phyloP scores from a whole-genome alignment of 768 basidiomycete genomes.

The Lentinula raphanica region DNA sequence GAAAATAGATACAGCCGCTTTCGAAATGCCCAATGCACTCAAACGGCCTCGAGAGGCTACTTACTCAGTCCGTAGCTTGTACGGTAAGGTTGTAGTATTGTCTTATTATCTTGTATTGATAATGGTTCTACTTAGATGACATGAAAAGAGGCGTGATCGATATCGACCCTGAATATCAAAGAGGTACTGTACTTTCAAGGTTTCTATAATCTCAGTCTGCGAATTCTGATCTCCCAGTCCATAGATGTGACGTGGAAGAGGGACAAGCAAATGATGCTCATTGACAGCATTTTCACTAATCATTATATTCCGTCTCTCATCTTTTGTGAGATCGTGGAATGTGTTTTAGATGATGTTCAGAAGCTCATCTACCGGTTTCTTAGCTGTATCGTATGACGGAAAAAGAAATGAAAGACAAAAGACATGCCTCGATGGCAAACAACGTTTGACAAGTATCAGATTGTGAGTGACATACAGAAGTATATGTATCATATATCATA shows the following conservation, averaged over 20 bases:
- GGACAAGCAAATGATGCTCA: constrained; percentile 43
- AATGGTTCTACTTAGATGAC: not conserved
- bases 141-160: not conserved
- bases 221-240: too few species aligned
- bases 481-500: not conserved
- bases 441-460: constrained; percentile 48
- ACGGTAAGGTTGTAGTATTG: not conserved
- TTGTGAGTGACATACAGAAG: constrained; percentile 27
- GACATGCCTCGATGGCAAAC: constrained; percentile 49
- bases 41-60: not conserved
- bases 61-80: not conserved
- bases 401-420: constrained; percentile 40
- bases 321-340: constrained; percentile 23
- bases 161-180: constrained; percentile 4
- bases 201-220: too few species aligned
- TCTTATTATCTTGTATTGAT: not conserved
- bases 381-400: constrained; percentile 33
- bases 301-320: constrained; percentile 55
- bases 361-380: not conserved
- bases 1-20: too few species aligned
- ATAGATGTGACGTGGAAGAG: constrained; percentile 44
- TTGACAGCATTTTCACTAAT: constrained; percentile 52
- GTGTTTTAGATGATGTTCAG: not conserved
- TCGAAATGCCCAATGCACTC: constrained; percentile 1
- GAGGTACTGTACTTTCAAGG: not conserved